Percentiles rank a stretch among this genome's conserved stretches.
Evolutionary conservation across 768 basidiomycete species (phyloP).

Genomic region (Russula compacta): DNA sequence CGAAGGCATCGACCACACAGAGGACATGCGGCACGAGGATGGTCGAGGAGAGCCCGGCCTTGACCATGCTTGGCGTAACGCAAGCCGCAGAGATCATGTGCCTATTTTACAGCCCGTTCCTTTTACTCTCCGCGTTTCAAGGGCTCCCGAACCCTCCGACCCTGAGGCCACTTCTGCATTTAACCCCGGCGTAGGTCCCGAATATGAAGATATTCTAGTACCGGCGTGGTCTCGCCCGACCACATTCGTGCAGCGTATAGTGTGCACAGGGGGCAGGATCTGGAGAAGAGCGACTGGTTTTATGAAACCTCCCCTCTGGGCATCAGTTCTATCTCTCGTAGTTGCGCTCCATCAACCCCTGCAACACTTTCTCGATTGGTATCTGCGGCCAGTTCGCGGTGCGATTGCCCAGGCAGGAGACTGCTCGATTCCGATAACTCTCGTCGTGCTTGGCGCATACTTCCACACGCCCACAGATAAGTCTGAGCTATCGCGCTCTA

Average conservation of each 20-base stretch:
- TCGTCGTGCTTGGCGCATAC: conserved; percentile 89
- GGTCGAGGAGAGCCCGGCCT: not conserved
- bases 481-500: conserved; percentile 27
- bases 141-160: not conserved
- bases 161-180: not conserved
- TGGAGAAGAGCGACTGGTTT: conserved; percentile 49
- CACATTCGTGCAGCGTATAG: conserved; percentile 25
- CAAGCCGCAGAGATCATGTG: not conserved
- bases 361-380: conserved; percentile 56
- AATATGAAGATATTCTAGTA: conserved; percentile 20
- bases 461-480: conserved; percentile 46
- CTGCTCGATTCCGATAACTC: conserved; percentile 79
- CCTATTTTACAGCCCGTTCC: conserved; percentile 46
- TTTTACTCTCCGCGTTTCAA: conserved; percentile 27
- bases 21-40: not conserved
- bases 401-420: conserved; percentile 58
- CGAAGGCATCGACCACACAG: not conserved
- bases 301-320: conserved; percentile 86
- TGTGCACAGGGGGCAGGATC: conserved; percentile 23
- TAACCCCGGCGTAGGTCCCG: conserved; percentile 19
- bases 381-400: conserved; percentile 55
- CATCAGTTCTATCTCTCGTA: conserved; percentile 60
- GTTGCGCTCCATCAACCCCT: conserved; percentile 71
- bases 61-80: not conserved
- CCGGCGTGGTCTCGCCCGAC: conserved; percentile 19